Evolutionary conservation across 139 green algal genomes (phyloP), one percentile per base, ranked within the genome.

Genomic region (Dunaliella primolecta): DNA sequence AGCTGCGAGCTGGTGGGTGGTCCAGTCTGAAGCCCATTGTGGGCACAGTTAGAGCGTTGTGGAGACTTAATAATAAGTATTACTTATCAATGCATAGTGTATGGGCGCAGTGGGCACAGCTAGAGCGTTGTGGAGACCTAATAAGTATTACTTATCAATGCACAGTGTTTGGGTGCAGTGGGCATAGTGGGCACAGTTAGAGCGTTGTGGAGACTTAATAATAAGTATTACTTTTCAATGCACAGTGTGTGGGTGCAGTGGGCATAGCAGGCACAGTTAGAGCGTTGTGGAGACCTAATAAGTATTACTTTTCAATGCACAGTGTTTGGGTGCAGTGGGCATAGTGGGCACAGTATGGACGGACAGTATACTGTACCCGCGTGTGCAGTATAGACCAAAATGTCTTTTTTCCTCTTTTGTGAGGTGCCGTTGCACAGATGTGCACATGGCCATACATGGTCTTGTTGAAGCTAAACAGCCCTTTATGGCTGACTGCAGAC

Each of bases 1-100:
- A 81, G 75, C 56, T 89, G 81, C 34, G 81, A 89, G 81, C 77
- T 87, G 25, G 83, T 64, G 46, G 15, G 46, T 64, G 46, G 46
- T n/a, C n/a, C n/a, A 15, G 46, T 15, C 15, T 64, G 46, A 64
- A 15, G 15, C 15, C 7, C 46, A 64, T 64, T n/a, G n/a, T n/a
- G n/a, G n/a, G n/a, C n/a, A n/a, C n/a, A n/a, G n/a, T n/a, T n/a
- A n/a, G 46, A 64, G 46, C 46, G 7, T 7, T 64, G 46, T 64
- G 46, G 46, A 64, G 46, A 64, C 46, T 25, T 15, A 64, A 7
- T 64, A 25, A 25, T 64, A 25, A 7, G 46, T 64, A 15, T 64
- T 7, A 15, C 46, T 64, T 64, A 7, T 64, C 46, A 15, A 64
- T 25, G 46, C 15, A 64, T 64, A 7, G 7, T 64, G 15, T 64